A percentile compares a stretch with the other conserved stretches of the same genome.
Evolutionary conservation across 805 yeast genomes (phyloP).

Genomic region (Debaryomyces maramus): DNA sequence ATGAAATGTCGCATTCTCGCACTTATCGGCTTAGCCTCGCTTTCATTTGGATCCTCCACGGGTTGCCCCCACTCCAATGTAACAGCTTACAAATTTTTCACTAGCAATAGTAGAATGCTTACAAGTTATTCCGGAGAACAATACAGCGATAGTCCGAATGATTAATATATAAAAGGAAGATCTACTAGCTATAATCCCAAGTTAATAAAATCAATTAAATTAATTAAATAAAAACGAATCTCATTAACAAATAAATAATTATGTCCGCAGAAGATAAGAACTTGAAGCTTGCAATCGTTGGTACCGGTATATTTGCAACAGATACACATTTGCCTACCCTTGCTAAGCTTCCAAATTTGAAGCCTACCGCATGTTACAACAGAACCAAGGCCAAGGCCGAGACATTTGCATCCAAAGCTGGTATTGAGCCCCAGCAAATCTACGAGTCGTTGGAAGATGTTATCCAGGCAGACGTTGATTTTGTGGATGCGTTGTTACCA

Average conservation of each 20-base stretch:
- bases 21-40: too few relatives aligned
- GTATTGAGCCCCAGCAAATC: constrained; percentile 49
- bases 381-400: constrained; percentile 84
- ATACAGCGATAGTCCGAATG: not conserved
- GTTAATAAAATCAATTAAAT: not conserved
- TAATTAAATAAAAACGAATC: not conserved
- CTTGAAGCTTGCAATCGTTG: constrained; percentile 65
- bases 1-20: too few relatives aligned
- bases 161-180: too few relatives aligned
- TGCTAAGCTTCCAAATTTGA: constrained; percentile 50
- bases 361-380: constrained; percentile 73
- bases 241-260: too few relatives aligned
- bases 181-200: not conserved
- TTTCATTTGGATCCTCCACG: too few relatives aligned
- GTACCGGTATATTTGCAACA: constrained; percentile 88
- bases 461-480: constrained; percentile 68
- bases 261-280: constrained; percentile 3
- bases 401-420: constrained; percentile 66
- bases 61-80: too few relatives aligned
- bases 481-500: constrained; percentile 87
- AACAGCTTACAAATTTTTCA: too few relatives aligned
- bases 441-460: constrained; percentile 64
- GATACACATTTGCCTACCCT: constrained; percentile 79
- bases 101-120: too few relatives aligned
- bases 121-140: not conserved